Conservation (phyloP, 495 filamentous ascomycete species). For the Pyrenula aspistea region DNA sequence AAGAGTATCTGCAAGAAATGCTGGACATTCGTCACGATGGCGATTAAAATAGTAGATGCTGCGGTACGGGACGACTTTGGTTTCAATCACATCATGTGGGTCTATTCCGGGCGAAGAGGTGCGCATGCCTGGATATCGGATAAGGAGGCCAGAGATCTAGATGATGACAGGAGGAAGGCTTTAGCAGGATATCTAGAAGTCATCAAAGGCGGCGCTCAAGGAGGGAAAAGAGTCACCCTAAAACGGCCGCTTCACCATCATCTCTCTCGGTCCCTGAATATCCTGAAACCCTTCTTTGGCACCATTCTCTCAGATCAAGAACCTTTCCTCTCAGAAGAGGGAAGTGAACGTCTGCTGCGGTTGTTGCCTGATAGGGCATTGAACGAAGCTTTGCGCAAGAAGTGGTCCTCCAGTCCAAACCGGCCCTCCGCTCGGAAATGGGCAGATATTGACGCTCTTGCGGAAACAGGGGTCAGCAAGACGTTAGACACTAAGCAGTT, state of each 20-base stretch:
- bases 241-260: constrained; percentile 85
- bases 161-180: constrained; percentile 71
- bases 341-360: constrained; percentile 59
- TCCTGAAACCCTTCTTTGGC: constrained; percentile 69
- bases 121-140: constrained; percentile 99
- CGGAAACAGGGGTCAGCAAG: constrained; percentile 57
- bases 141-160: constrained; percentile 65
- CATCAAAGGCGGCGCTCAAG: constrained; percentile 67
- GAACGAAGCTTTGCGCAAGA: constrained; percentile 64
- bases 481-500: constrained; percentile 52
- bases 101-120: constrained; percentile 92
- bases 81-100: constrained; percentile 94
- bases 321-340: constrained; percentile 58
- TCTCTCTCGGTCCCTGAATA: constrained; percentile 69
- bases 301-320: constrained; percentile 78
- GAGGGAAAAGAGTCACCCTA: constrained; percentile 78
- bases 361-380: constrained; percentile 68
- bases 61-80: constrained; percentile 88
- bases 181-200: constrained; percentile 83
- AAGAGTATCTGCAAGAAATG: constrained; percentile 90
- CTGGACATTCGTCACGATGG: constrained; percentile 95
- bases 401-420: constrained; percentile 76
- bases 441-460: constrained; percentile 82
- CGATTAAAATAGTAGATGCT: constrained; percentile 82
- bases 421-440: constrained; percentile 71